Base-by-base conservation (phyloP, 768 basidiomycete species). In the Rhizopogon salebrosus region DNA sequence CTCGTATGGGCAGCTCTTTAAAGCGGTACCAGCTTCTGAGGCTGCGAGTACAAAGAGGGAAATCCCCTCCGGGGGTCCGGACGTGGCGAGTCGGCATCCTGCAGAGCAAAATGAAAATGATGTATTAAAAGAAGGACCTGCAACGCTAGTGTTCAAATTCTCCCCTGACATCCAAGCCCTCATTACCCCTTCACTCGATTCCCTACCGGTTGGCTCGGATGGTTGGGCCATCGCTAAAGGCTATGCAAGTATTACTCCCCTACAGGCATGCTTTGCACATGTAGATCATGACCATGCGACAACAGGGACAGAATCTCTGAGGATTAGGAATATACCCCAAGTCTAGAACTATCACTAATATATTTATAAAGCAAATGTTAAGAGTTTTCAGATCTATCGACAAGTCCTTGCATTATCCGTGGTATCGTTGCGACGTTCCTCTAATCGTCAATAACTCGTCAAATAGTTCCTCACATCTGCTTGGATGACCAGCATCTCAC, bases 1-100 rank as follows among this genome's bases (percentile, higher is more conserved):
- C 64, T 79, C 84, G 9, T 95, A 95, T 62, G 87, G 88, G 3
- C 75, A 83, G 50, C 75, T 94, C 50, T 95, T 95, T 79, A 83
- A 83, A 64, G 67, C 72, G 36, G 63, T 77, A 37, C 54, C 55
- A 22, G 42, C 29, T 24, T 57, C 60, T 29, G 53, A 50, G 13
- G 53, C 51, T 35, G 64, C 60, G 31, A 49, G n/a, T 18, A 60
- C 52, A 35, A 60, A 59, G 55, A 48, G 34, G 41, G 59, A 63
- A 26, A 57, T 69, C 27, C 71, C 65, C 23, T 59, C 75, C 43
- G 72, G 76, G 36, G 78, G 75, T 13, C 74, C 78, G 6, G 78
- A 81, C 60, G 64, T 77, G 22, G 54, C 69, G 23, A 59, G 58
- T 38, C 57, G 63, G 18, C 56, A 58, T 34, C 60, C 57, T 34